Evolutionary conservation across 306 rosid genomes (phyloP), one percentile per base, ranked within the genome.

Genomic region (Ormosia semicastrata): DNA sequence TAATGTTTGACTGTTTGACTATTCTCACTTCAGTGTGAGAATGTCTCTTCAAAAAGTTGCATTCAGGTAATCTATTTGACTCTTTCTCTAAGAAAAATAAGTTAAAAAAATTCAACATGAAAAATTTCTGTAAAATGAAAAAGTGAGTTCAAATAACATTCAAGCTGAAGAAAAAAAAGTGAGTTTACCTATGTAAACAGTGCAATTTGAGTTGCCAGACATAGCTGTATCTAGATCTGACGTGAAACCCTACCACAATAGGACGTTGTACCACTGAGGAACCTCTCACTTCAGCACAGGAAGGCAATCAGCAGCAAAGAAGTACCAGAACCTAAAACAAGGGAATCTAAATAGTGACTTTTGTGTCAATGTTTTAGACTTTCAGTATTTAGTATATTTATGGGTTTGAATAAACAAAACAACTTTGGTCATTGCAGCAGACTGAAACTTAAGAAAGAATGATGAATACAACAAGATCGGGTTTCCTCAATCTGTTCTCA

Each of bases 161-260:
- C 10, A 68, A 73, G 56, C 10, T 36, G 64, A 69, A 32, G 54
- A 47, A 17, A 30, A 64, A 46, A 15, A 3, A 50, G 65, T 14
- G 56, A 29, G 39, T 34, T 65, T 40, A 89, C 96, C 92, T 30
- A 90, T 75, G 59, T 88, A 90, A 54, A 92, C 71, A 40, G 87
- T 74, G 81, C 85, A 90, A 59, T 79, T 78, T 2, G 94, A n/a
- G 82, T 70, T 84, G 14, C 77, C 81, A 6, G 92, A 89, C 96
- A 89, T 88, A 17, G 57, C 24, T 11, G 68, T 41, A 52, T 78
- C 81, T 33, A 76, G 56, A 73, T 73, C 73, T n/a, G 34, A 75
- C 1, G 66, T 74, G 53, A 81, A 90, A 81, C 81, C 88, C 87
- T 30, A 43, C 29, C 15, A 40, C 52, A 7, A n/a, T 8, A 37